Evolutionary conservation across 2,329 filamentous ascomycete species (phyloP).

Genomic region (Colletotrichum sp.): DNA sequence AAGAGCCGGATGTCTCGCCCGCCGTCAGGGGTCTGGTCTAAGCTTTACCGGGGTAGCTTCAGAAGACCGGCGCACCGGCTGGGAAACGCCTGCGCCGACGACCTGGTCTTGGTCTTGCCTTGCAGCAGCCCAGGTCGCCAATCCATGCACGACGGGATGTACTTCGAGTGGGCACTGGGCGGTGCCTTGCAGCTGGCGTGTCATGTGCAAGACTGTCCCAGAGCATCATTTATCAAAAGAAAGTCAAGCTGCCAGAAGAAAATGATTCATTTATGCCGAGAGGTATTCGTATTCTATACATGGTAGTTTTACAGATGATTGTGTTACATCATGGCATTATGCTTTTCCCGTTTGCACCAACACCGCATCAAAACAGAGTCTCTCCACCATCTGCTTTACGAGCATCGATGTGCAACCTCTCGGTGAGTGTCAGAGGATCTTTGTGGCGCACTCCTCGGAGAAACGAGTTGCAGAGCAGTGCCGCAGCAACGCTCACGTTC

Average conservation of each 20-base stretch:
- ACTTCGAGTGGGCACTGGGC: background rate
- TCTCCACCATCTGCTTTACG: constrained; percentile 26
- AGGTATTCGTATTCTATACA: background rate
- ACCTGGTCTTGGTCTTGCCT: background rate
- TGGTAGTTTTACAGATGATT: background rate
- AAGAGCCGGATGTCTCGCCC: background rate
- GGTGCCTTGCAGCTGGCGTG: background rate
- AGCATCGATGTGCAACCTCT: constrained; percentile 40
- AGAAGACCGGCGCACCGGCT: background rate
- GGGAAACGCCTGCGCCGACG: background rate
- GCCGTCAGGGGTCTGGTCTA: background rate
- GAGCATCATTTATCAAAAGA: background rate
- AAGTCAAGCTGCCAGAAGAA: background rate
- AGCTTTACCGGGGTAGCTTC: background rate
- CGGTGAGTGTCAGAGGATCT: constrained; percentile 30
- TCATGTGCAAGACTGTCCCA: background rate
- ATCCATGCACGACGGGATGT: background rate
- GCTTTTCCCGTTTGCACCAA: background rate
- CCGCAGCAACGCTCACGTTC: constrained; percentile 91
- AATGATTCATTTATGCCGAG: background rate
- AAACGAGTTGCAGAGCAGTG: constrained; percentile 75
- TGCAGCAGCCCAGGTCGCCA: background rate
- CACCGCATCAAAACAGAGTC: constrained; percentile 8
- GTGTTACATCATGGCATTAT: background rate
- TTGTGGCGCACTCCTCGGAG: constrained; percentile 44